Conservation (phyloP, 1,139 yeast species). For the Taiozyma onychis region DNA sequence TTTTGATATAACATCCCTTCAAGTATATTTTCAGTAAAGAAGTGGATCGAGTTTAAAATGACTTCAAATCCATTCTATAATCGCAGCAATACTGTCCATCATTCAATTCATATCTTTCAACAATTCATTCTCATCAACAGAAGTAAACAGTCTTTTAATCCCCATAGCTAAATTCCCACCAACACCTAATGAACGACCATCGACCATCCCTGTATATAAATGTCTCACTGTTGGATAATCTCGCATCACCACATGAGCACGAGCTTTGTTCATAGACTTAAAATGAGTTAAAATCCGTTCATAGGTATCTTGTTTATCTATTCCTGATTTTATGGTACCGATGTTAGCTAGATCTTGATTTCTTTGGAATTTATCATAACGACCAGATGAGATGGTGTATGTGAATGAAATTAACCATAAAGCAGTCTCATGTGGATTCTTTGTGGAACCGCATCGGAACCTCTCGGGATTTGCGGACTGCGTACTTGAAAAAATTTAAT, state of each 20-base stretch:
- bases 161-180: conserved; percentile 39
- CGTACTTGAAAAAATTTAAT: no score
- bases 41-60: no score
- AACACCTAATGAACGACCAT: conserved; percentile 30
- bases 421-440: conserved; percentile 41
- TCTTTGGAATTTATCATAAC: conserved; percentile 52
- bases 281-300: conserved; percentile 48
- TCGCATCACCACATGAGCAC: conserved; percentile 28
- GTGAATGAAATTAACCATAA: conserved; percentile 53
- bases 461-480: neutral
- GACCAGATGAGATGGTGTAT: conserved; percentile 45
- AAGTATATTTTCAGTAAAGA: no score
- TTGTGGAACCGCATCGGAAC: conserved; percentile 20
- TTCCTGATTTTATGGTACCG: conserved; percentile 50
- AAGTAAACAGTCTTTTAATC: conserved; percentile 40
- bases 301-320: conserved; percentile 40
- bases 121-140: conserved; percentile 45
- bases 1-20: no score
- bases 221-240: conserved; percentile 36
- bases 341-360: conserved; percentile 49
- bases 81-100: no score
- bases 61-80: no score
- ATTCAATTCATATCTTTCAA: conserved; percentile 15
- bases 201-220: conserved; percentile 30
- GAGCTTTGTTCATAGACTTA: conserved; percentile 45